Conservation (phyloP, 2,329 filamentous ascomycete species). For the Phyllosticta citribraziliensis region DNA sequence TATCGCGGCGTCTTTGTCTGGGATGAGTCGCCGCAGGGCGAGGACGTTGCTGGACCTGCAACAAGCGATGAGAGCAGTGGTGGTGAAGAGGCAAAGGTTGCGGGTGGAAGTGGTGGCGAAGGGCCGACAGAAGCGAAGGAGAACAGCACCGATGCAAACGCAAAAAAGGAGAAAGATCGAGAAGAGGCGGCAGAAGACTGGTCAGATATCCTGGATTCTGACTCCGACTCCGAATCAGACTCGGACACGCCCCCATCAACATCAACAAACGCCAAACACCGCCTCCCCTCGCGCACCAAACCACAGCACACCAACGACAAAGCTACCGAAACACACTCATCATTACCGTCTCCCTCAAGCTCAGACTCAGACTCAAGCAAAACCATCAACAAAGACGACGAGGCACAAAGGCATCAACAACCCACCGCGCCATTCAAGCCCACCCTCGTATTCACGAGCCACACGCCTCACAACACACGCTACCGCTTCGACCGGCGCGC, state of each 20-base stretch:
- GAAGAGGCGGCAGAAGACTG: too few relatives aligned
- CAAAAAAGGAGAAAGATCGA: too few relatives aligned
- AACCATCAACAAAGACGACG: too few relatives aligned
- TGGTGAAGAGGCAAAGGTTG: background rate
- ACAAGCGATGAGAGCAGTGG: background rate
- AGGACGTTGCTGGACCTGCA: background rate
- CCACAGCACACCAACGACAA: background rate
- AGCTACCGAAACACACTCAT: background rate
- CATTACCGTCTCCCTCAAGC: background rate
- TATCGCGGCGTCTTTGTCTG: conserved; percentile 1
- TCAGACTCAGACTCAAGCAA: background rate
- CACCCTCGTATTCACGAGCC: background rate
- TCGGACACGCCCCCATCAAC: background rate
- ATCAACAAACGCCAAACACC: background rate
- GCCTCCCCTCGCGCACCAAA: background rate
- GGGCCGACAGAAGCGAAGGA: background rate
- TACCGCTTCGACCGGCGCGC: background rate
- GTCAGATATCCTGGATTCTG: too few relatives aligned
- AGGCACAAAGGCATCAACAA: too few relatives aligned
- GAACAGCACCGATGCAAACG: too few relatives aligned
- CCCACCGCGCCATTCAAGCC: background rate
- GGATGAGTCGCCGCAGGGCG: background rate
- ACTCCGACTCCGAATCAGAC: background rate
- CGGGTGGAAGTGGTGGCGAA: background rate
- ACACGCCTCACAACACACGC: background rate